phyloP scores from a whole-genome alignment of 1,284 basidiomycete species.

The Apiotrichum porosum region DNA sequence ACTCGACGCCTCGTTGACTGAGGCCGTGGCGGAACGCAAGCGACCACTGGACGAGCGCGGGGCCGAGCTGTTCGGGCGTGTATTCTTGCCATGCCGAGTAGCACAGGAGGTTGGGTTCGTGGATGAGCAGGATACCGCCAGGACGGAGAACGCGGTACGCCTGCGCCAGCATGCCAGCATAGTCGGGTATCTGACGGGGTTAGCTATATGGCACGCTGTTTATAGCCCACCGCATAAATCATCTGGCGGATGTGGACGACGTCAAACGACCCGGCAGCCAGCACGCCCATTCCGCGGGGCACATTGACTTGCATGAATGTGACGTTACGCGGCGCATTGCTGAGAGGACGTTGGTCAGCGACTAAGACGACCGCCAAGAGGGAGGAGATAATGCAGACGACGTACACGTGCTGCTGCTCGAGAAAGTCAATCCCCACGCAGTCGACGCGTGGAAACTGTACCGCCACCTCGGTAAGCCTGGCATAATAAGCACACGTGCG shows the following conservation, averaged over 20 bases:
- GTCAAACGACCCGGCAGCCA: constrained; percentile 16
- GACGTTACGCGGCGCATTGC: constrained; percentile 10
- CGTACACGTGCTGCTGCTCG: constrained; percentile 18
- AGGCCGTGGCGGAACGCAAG: not conserved
- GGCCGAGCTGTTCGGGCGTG: not conserved
- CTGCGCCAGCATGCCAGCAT: constrained; percentile 4
- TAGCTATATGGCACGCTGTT: not conserved
- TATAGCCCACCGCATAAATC: constrained; percentile 14
- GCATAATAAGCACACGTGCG: not conserved
- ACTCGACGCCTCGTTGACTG: constrained; percentile 13
- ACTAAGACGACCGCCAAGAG: no score
- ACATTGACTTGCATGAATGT: constrained; percentile 15
- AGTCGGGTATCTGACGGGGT: constrained; percentile 12
- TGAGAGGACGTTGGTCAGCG: constrained; percentile 3
- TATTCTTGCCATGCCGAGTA: constrained; percentile 8
- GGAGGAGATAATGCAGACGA: no score
- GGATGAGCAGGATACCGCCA: constrained; percentile 16
- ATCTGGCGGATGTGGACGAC: constrained; percentile 21
- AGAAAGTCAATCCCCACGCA: constrained; percentile 23
- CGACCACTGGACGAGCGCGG: not conserved
- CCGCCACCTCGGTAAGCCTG: constrained; percentile 22
- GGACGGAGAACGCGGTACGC: constrained; percentile 17
- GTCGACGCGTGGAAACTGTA: constrained; percentile 18
- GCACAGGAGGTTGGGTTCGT: constrained; percentile 13
- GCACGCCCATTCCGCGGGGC: constrained; percentile 7